These are phyloP conservation scores for Penicillium simplicissimum DNA, from an alignment of 495 filamentous ascomycete species.

Conservation along the genomic window DNA sequence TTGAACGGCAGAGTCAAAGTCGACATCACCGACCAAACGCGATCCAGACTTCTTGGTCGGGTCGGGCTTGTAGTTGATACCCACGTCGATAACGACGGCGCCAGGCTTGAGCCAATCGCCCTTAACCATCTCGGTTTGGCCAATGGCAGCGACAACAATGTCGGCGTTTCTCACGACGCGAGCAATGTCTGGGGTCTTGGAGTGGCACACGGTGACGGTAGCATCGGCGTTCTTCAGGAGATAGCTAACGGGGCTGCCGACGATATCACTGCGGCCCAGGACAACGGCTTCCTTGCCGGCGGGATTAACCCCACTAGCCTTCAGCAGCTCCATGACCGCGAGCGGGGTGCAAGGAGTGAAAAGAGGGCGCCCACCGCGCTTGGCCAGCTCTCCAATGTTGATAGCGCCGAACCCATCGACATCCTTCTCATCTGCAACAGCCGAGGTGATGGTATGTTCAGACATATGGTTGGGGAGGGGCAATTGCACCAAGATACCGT, in stretches of 20 bases:
- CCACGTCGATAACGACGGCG: constrained; percentile 94
- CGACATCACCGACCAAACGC: constrained; percentile 93
- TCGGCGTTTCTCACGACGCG: constrained; percentile 80
- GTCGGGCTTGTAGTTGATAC: constrained; percentile 95
- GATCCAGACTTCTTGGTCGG: constrained; percentile 90
- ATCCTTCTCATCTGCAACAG: constrained; percentile 91
- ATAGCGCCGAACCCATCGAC: constrained; percentile 93
- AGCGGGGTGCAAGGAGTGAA: constrained; percentile 96
- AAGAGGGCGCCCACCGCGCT: constrained; percentile 81
- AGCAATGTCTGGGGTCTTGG: constrained; percentile 71
- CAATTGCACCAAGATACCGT: constrained; percentile 92
- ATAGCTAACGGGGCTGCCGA: constrained; percentile 94
- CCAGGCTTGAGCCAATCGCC: constrained; percentile 95
- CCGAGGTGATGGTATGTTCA: constrained; percentile 85
- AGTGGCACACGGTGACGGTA: constrained; percentile 95
- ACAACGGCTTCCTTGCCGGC: constrained; percentile 93
- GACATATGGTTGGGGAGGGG: constrained; percentile 86
- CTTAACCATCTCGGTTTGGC: constrained; percentile 80
- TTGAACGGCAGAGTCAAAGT: constrained; percentile 80
- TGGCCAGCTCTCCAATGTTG: constrained; percentile 95
- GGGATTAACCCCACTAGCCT: constrained; percentile 79
- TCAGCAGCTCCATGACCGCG: constrained; percentile 89
- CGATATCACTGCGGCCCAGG: constrained; percentile 92
- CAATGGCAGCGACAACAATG: constrained; percentile 89
- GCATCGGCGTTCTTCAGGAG: constrained; percentile 93